These are phyloP conservation scores for Vinca major DNA, from an alignment of 305 asterid species.

Conservation along the genomic window DNA sequence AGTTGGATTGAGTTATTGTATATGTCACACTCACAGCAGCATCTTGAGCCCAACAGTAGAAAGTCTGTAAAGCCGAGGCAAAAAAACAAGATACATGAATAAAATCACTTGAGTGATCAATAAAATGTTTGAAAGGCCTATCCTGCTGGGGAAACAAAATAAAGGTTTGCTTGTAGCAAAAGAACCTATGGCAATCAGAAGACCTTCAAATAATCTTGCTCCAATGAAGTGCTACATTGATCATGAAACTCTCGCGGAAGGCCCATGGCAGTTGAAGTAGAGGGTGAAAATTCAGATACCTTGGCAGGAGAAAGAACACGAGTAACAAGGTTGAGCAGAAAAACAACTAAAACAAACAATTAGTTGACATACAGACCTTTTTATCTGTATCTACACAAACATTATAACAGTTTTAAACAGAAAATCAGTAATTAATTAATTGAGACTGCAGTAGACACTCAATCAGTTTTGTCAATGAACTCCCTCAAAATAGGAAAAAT, in stretches of 20 bases:
- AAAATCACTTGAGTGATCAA: conserved; percentile 5
- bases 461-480: background rate
- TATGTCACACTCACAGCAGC: conserved; percentile 62
- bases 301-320: conserved; percentile 14
- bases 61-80: conserved; percentile 35
- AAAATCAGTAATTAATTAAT: background rate
- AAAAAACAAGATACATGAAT: conserved; percentile 8
- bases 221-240: conserved; percentile 69
- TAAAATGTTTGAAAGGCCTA: conserved; percentile 9
- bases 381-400: background rate
- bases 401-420: background rate
- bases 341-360: background rate
- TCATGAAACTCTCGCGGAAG: conserved; percentile 93
- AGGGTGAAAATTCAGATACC: conserved; percentile 94
- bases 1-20: conserved; percentile 49
- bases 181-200: conserved; percentile 19
- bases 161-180: conserved; percentile 16
- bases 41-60: conserved; percentile 81
- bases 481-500: background rate
- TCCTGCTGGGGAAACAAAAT: conserved; percentile 19
- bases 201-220: conserved; percentile 82
- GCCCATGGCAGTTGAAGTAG: conserved; percentile 80
- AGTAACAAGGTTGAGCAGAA: background rate
- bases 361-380: background rate
- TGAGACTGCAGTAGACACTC: no score